Base-by-base conservation (phyloP, 306 rosid species). In the Pterocarpus macrocarpus region DNA sequence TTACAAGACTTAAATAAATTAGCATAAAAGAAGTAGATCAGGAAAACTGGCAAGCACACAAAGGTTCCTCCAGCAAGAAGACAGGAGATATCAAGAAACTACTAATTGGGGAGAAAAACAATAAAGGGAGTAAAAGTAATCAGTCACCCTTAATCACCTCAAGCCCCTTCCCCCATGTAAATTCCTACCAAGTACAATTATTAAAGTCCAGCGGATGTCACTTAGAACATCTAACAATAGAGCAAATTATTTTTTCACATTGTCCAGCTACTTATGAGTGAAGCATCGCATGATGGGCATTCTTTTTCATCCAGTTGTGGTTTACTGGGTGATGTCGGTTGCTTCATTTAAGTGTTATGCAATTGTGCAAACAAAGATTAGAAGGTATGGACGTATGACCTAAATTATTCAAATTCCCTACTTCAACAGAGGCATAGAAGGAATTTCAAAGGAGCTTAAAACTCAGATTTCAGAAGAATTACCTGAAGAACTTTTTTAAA, bases 151-250 rank as follows among this genome's bases (percentile, higher is more conserved):
- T 43, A 34, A 64, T 50, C 82, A 75, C 44, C 39, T 45, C 7
- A 9, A 34, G 53, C 57, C 44, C 33, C 8, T 32, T 7, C 45
- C 49, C 41, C 74, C 16, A 44, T 44, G 8, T 9, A 62, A 7
- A 44, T 44, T 44, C 49, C 49, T 5, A 44, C 49, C 2, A 44
- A 44, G 10, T 0, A 3, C 10, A 2, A 8, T 44, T 44, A 44
- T 44, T 44, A 44, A 44, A 8, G 28, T 22, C 76, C 36, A 67
- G 58, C n/a, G 33, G 28, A 28, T 43, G n/a, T 68, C 49, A 47
- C 61, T 56, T 10, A 33, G 49, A 58, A 68, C 69, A 58, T 78
- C 68, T 41, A 73, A 44, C 10, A 71, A 78, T n/a, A 49, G 72
- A 16, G 59, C 39, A 69, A 69, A 41, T 68, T 38, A 69, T 58